Percentiles rank a stretch among this genome's conserved stretches.
Conservation (phyloP, 2,329 filamentous ascomycete species). For the Sporothrix pallida region DNA sequence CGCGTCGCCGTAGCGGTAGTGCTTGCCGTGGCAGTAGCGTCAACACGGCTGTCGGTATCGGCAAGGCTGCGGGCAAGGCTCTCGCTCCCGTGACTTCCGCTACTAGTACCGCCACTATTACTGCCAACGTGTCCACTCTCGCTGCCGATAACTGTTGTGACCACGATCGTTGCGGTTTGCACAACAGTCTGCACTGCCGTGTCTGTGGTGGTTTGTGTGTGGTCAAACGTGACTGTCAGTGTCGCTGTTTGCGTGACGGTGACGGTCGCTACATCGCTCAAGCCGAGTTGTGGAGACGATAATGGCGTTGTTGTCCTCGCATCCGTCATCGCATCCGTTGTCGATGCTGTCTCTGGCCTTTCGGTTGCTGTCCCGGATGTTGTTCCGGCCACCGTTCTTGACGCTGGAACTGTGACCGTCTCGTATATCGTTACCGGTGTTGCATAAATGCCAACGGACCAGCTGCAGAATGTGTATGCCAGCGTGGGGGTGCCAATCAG, state of each 20-base stretch:
- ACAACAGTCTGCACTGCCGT: conserved; percentile 18
- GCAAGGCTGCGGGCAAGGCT: neutral
- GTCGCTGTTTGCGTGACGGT: conserved; percentile 29
- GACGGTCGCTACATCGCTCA: neutral
- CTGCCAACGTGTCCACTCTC: neutral
- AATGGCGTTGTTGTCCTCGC: neutral
- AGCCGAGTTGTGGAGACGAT: neutral
- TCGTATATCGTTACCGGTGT: conserved; percentile 30
- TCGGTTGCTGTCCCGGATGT: neutral
- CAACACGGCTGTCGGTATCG: neutral
- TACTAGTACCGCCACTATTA: neutral
- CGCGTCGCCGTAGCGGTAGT: neutral
- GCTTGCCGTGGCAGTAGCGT: neutral
- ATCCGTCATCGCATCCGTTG: neutral
- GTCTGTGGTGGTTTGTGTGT: conserved; percentile 21
- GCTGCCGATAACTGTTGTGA: neutral
- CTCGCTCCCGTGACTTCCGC: neutral
- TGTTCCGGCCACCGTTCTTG: neutral
- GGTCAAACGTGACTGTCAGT: conserved; percentile 12
- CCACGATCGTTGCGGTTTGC: conserved; percentile 3
- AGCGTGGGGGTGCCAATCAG: conserved; percentile 32
- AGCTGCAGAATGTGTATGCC: conserved; percentile 36
- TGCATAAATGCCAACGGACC: conserved; percentile 34
- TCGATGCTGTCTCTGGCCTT: neutral
- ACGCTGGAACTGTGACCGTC: conserved; percentile 30